Conservation (phyloP, 306 rosid genomes). For the Trifolium subterraneum region DNA sequence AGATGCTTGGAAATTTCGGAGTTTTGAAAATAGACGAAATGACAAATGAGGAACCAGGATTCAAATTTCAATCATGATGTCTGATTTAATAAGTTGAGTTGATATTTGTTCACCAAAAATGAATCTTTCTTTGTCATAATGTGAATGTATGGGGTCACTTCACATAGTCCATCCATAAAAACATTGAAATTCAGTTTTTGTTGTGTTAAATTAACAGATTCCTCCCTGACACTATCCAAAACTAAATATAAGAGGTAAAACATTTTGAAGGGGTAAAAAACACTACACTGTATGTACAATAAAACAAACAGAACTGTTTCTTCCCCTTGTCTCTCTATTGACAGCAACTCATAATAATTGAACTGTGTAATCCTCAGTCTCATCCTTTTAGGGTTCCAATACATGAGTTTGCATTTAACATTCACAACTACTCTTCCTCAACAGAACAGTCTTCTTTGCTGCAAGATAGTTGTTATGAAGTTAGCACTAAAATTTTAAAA, state of each 20-base stretch:
- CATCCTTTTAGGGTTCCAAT: background rate
- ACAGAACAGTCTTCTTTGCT: conserved; percentile 60
- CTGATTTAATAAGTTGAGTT: too few relatives aligned
- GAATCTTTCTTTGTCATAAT: too few relatives aligned
- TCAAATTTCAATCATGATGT: too few relatives aligned
- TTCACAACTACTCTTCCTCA: conserved; percentile 27
- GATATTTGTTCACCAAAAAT: too few relatives aligned
- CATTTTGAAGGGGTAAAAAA: background rate
- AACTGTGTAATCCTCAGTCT: background rate
- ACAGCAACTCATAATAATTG: conserved; percentile 7
- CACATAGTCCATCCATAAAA: too few relatives aligned
- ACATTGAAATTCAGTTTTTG: too few relatives aligned
- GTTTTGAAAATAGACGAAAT: too few relatives aligned
- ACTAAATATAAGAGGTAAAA: background rate
- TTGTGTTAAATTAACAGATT: too few relatives aligned
- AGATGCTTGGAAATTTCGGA: too few relatives aligned
- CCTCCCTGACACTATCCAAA: background rate
- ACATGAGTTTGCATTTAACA: background rate
- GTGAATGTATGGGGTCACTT: too few relatives aligned
- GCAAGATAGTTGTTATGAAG: conserved; percentile 41
- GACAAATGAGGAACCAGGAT: too few relatives aligned
- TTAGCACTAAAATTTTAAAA: conserved; percentile 7
- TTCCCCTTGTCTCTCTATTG: background rate
- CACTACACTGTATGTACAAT: background rate
- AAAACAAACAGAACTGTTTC: conserved; percentile 16